A percentile compares a stretch with the other conserved stretches of the same genome.
Evolutionary conservation across 768 basidiomycete genomes (phyloP).

Genomic region (Tricholoma furcatifolium): DNA sequence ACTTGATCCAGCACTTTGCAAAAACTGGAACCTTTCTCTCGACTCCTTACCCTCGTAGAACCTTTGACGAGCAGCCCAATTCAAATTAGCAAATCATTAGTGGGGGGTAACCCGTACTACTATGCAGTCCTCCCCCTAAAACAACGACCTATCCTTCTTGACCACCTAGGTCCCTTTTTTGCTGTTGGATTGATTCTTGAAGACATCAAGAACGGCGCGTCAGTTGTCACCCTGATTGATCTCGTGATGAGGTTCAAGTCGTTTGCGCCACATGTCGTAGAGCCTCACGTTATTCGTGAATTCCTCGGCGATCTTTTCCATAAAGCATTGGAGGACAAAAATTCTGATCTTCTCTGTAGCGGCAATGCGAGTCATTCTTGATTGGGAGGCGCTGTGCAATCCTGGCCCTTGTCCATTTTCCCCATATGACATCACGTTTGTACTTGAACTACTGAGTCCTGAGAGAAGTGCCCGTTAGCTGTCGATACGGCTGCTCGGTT

Average conservation of each 20-base stretch:
- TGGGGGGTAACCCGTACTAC: too few relatives aligned
- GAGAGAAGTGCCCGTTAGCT: background rate
- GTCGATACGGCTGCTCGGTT: background rate
- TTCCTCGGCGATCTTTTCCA: background rate
- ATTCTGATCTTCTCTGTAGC: conserved; percentile 4
- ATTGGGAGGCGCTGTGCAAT: background rate
- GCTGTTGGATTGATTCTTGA: conserved; percentile 3
- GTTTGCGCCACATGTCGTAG: background rate
- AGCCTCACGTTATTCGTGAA: background rate
- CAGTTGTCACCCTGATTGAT: background rate
- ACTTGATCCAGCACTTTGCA: too few relatives aligned
- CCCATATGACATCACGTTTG: conserved; percentile 1
- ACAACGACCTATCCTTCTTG: background rate
- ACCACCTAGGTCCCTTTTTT: conserved; percentile 1
- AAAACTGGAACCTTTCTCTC: too few relatives aligned
- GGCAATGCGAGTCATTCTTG: background rate
- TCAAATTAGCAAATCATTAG: too few relatives aligned
- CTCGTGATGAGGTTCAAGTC: conserved; percentile 4
- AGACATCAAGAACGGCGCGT: background rate
- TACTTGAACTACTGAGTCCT: background rate
- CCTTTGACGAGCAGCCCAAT: too few relatives aligned
- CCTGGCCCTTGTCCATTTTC: conserved; percentile 1
- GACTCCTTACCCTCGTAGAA: too few relatives aligned
- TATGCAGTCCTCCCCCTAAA: background rate
- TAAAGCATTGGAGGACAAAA: too few relatives aligned